Conservation (phyloP, 2,329 filamentous ascomycete genomes). For the Colletotrichum nymphaeae region DNA sequence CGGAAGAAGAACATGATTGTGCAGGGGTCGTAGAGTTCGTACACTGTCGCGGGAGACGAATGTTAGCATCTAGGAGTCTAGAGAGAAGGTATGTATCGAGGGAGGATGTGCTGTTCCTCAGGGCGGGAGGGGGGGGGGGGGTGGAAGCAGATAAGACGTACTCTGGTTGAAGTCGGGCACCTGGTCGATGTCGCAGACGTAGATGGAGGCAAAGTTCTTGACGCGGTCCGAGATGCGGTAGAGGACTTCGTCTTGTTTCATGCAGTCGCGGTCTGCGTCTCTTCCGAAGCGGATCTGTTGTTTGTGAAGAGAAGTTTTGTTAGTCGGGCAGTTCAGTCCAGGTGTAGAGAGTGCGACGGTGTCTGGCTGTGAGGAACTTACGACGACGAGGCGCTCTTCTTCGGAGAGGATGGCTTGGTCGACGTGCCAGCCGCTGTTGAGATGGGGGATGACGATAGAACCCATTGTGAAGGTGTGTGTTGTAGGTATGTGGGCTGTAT, state of each 20-base stretch:
- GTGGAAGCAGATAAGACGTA: constrained; percentile 42
- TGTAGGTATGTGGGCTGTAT: not conserved
- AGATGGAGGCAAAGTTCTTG: constrained; percentile 93
- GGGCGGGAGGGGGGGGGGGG: no score
- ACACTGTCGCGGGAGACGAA: constrained; percentile 1
- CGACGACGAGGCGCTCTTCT: constrained; percentile 85
- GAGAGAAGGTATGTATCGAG: no score
- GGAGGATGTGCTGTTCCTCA: no score
- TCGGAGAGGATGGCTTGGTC: constrained; percentile 62
- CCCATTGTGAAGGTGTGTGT: constrained; percentile 60
- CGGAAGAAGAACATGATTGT: constrained; percentile 98
- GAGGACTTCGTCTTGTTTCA: constrained; percentile 88
- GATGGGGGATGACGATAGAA: constrained; percentile 91
- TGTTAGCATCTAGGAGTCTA: not conserved
- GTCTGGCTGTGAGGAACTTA: constrained; percentile 63
- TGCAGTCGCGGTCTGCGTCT: constrained; percentile 82
- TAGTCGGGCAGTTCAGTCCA: not conserved
- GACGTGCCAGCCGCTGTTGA: constrained; percentile 95
- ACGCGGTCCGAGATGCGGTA: constrained; percentile 94
- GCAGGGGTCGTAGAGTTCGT: constrained; percentile 85
- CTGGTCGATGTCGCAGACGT: constrained; percentile 92
- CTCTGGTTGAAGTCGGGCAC: constrained; percentile 92
- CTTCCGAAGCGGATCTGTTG: constrained; percentile 85
- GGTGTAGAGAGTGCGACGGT: no score
- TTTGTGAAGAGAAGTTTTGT: no score